Conservation (phyloP, 1,284 basidiomycete species). For the Ceratobasidium theobromae region DNA sequence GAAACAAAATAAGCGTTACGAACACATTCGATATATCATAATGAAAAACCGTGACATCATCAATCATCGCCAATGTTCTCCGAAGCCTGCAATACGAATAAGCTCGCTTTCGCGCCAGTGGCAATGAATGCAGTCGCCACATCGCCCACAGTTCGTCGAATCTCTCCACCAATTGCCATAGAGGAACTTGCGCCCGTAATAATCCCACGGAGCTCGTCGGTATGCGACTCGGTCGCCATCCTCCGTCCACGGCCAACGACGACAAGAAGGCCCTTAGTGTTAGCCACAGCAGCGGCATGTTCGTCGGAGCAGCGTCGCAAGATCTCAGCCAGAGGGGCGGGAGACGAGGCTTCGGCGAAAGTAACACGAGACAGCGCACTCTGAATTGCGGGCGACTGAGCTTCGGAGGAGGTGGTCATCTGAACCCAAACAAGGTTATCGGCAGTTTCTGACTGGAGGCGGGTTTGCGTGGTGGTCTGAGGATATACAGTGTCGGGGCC, state of each 20-base stretch:
- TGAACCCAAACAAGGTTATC: conserved; percentile 69
- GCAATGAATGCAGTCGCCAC: conserved; percentile 48
- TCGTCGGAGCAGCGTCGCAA: conserved; percentile 45
- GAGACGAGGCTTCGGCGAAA: conserved; percentile 56
- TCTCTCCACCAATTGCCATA: conserved; percentile 56
- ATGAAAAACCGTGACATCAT: neutral
- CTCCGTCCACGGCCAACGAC: conserved; percentile 48
- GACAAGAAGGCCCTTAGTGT: conserved; percentile 51
- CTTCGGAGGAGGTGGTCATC: conserved; percentile 47
- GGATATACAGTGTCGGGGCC: conserved; percentile 69
- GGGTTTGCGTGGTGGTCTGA: conserved; percentile 58
- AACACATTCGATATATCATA: neutral
- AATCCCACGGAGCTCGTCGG: conserved; percentile 44
- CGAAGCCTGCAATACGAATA: conserved; percentile 69
- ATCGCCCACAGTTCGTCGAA: conserved; percentile 52
- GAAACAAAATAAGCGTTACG: neutral
- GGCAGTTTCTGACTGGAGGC: conserved; percentile 69
- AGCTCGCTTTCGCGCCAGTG: conserved; percentile 58
- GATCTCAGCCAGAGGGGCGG: conserved; percentile 57
- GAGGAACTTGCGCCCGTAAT: conserved; percentile 54
- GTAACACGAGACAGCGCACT: conserved; percentile 54
- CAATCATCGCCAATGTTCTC: conserved; percentile 28
- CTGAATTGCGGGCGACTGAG: conserved; percentile 42
- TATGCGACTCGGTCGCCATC: conserved; percentile 41
- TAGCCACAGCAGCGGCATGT: conserved; percentile 38